Conservation (phyloP, 2,329 filamentous ascomycete genomes). For the Verticillium zaregamsianum region DNA sequence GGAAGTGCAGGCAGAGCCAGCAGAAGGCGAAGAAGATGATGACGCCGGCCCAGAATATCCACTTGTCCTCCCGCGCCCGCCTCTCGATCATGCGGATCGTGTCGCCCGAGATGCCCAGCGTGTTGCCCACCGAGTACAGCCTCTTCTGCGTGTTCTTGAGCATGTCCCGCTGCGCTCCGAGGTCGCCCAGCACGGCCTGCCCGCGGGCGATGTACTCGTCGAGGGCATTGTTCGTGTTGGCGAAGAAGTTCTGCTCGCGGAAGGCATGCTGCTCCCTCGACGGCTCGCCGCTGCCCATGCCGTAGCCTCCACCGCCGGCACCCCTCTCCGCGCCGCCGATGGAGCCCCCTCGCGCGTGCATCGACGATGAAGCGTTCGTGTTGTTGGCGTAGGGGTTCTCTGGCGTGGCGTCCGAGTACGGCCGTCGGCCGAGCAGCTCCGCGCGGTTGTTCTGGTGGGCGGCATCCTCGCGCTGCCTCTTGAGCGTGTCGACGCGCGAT, state of each 20-base stretch:
- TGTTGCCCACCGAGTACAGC: slow-evolving; percentile 91
- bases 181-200: slow-evolving; percentile 81
- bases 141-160: slow-evolving; percentile 90
- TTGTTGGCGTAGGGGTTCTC: slow-evolving; percentile 86
- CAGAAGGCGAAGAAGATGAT: slow-evolving; percentile 87
- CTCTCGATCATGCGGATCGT: slow-evolving; percentile 97
- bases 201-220: slow-evolving; percentile 94
- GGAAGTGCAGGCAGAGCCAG: slow-evolving; percentile 81
- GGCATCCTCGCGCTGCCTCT: slow-evolving; percentile 71
- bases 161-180: slow-evolving; percentile 88
- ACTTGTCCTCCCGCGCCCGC: slow-evolving; percentile 90
- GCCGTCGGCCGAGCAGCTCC: slow-evolving; percentile 81
- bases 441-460: slow-evolving; percentile 62
- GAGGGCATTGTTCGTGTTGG: slow-evolving; percentile 74
- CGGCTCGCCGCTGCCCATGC: slow-evolving; percentile 56
- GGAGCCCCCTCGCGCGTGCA: slow-evolving; percentile 38
- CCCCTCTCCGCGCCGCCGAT: slow-evolving; percentile 24
- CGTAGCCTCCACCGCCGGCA: slow-evolving; percentile 33
- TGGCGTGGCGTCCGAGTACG: slow-evolving; percentile 72
- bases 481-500: slow-evolving; percentile 71
- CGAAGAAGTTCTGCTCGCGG: slow-evolving; percentile 84
- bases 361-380: slow-evolving; percentile 22
- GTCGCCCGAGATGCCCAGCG: slow-evolving; percentile 86
- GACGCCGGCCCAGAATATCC: slow-evolving; percentile 90
- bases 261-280: slow-evolving; percentile 77